These are phyloP conservation scores for Sporothrix brasiliensis DNA, from an alignment of 2,329 filamentous ascomycete species.

Conservation along the genomic window DNA sequence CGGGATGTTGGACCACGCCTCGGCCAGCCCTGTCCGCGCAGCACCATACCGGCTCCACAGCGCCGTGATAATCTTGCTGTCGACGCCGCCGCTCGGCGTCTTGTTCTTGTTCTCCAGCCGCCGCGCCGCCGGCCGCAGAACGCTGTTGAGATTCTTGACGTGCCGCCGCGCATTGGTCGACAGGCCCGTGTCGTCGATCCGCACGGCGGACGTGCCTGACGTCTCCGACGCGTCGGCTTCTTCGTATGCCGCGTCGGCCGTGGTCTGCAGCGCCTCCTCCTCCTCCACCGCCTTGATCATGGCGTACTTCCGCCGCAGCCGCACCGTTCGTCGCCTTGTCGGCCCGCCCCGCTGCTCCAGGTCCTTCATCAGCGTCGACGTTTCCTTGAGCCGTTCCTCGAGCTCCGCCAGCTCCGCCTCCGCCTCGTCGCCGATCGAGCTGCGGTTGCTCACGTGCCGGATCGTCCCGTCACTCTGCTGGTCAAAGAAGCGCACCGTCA, in stretches of 20 bases:
- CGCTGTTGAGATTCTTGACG: slow-evolving; percentile 40
- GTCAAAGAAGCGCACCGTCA: slow-evolving; percentile 53
- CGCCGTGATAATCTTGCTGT: slow-evolving; percentile 39
- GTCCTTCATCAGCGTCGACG: slow-evolving; percentile 38
- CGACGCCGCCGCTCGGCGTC: slow-evolving; percentile 16
- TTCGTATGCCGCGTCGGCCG: neutral
- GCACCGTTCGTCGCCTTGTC: slow-evolving; percentile 28
- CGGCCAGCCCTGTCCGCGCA: slow-evolving; percentile 50
- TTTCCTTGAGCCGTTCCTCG: slow-evolving; percentile 43
- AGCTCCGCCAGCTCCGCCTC: slow-evolving; percentile 45
- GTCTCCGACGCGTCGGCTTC: neutral
- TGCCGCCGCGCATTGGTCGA: slow-evolving; percentile 35
- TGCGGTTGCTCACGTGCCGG: slow-evolving; percentile 46
- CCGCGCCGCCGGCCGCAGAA: slow-evolving; percentile 41
- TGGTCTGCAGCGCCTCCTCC: slow-evolving; percentile 39
- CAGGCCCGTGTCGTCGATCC: slow-evolving; percentile 38
- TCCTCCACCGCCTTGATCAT: slow-evolving; percentile 35
- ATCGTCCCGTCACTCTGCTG: slow-evolving; percentile 48
- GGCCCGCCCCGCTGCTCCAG: slow-evolving; percentile 36
- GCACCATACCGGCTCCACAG: slow-evolving; percentile 56
- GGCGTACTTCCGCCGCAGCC: slow-evolving; percentile 31
- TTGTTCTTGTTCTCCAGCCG: slow-evolving; percentile 44
- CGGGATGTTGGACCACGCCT: slow-evolving; percentile 59
- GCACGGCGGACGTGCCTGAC: neutral
- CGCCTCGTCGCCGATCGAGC: slow-evolving; percentile 47